Evolutionary conservation across 2,329 filamentous ascomycete species (phyloP).

Genomic region (Diaporthe eres): DNA sequence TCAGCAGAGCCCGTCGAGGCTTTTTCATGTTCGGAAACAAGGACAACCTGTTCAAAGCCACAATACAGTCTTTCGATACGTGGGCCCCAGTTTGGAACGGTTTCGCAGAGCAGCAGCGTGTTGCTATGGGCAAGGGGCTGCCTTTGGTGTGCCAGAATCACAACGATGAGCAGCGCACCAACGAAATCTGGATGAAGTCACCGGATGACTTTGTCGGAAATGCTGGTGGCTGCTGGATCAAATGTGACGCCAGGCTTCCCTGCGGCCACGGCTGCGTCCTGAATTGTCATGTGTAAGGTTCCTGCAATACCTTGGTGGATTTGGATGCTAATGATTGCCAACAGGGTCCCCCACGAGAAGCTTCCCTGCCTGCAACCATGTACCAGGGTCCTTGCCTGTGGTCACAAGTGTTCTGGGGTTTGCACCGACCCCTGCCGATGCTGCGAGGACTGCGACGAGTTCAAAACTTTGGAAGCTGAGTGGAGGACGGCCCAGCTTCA

Average conservation of each 20-base stretch:
- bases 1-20: constrained; percentile 80
- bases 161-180: constrained; percentile 45
- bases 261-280: constrained; percentile 68
- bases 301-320: constrained; percentile 37
- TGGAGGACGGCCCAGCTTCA: background rate
- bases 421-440: constrained; percentile 43
- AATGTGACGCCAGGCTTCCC: constrained; percentile 57
- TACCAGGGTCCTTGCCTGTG: constrained; percentile 42
- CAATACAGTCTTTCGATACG: constrained; percentile 54
- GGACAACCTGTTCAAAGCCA: constrained; percentile 63
- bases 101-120: constrained; percentile 56
- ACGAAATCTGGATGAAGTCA: constrained; percentile 64
- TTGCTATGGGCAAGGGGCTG: constrained; percentile 58
- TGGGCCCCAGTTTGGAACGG: constrained; percentile 67
- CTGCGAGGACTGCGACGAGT: constrained; percentile 23
- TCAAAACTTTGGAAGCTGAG: background rate
- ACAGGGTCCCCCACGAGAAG: constrained; percentile 43
- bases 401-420: constrained; percentile 45
- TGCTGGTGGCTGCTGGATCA: constrained; percentile 65
- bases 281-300: constrained; percentile 66
- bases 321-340: background rate
- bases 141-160: constrained; percentile 77
- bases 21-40: constrained; percentile 90
- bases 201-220: constrained; percentile 64
- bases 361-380: constrained; percentile 46